Conservation (phyloP, 2,329 filamentous ascomycete species). For the Cercospora zeina region DNA sequence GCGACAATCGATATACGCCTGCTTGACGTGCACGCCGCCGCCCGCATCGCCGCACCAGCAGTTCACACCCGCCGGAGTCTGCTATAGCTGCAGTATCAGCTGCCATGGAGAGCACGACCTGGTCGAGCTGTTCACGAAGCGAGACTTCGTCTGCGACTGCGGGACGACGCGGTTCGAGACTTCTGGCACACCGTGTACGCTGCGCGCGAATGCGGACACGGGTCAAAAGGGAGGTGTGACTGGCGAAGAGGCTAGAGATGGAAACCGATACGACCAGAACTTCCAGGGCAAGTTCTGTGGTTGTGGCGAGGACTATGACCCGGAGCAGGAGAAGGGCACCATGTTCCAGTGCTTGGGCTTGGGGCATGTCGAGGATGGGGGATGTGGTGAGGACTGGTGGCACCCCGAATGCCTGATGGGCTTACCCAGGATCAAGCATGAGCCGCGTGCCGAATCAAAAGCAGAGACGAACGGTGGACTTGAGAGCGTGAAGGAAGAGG, state of each 20-base stretch:
- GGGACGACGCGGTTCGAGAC: conserved; percentile 75
- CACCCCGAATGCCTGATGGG: conserved; percentile 91
- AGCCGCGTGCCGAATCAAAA: conserved; percentile 32
- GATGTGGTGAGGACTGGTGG: conserved; percentile 97
- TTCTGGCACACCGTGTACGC: conserved; percentile 67
- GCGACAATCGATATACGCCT: conserved; percentile 87
- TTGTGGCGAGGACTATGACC: conserved; percentile 83
- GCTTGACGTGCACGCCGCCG: conserved; percentile 86
- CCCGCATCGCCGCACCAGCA: conserved; percentile 62
- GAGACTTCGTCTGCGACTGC: conserved; percentile 95
- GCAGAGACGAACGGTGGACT: conserved; percentile 27
- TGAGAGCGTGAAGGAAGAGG: conserved; percentile 36
- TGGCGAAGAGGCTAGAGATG: conserved; percentile 68
- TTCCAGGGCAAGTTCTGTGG: conserved; percentile 91
- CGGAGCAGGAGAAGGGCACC: conserved; percentile 85
- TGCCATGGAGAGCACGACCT: conserved; percentile 94
- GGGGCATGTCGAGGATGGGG: conserved; percentile 74
- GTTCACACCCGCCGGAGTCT: conserved; percentile 77
- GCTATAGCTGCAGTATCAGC: conserved; percentile 94
- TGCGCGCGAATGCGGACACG: conserved; percentile 71
- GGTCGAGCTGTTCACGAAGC: conserved; percentile 93
- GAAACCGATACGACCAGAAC: conserved; percentile 94
- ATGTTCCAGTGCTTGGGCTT: conserved; percentile 97
- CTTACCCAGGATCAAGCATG: conserved; percentile 65
- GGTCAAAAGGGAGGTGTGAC: conserved; percentile 75